Percentiles rank a stretch among this genome's conserved stretches.
phyloP scores from a whole-genome alignment of 2,329 filamentous ascomycete species.

The Xylariales sp. region DNA sequence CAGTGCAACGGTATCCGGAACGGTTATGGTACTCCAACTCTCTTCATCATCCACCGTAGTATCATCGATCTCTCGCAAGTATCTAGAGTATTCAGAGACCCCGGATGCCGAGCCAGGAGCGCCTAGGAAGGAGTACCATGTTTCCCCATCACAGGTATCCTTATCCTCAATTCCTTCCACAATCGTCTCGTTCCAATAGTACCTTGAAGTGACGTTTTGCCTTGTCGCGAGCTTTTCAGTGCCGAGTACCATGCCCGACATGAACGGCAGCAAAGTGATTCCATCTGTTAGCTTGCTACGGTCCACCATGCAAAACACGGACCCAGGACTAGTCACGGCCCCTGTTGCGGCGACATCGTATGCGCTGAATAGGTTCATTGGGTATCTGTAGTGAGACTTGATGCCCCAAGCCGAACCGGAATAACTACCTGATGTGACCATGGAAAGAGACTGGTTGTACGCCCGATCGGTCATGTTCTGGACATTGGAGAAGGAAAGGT shows the following conservation, averaged over 20 bases:
- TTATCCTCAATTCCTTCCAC: slow-evolving; percentile 23
- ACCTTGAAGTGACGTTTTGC: slow-evolving; percentile 26
- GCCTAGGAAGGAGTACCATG: slow-evolving; percentile 24
- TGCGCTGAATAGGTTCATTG: slow-evolving; percentile 27
- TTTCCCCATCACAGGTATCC: slow-evolving; percentile 22
- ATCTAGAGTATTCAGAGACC: slow-evolving; percentile 17
- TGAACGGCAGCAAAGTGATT: slow-evolving; percentile 17
- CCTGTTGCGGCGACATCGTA: slow-evolving; percentile 23
- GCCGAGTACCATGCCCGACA: slow-evolving; percentile 18
- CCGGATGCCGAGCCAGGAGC: slow-evolving; percentile 11
- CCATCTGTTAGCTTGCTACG: slow-evolving; percentile 20
- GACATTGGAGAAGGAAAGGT: slow-evolving; percentile 24
- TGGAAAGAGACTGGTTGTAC: slow-evolving; percentile 24
- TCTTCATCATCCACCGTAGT: slow-evolving; percentile 15
- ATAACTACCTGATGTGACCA: slow-evolving; percentile 23
- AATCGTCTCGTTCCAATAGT: slow-evolving; percentile 28
- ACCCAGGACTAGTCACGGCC: slow-evolving; percentile 23
- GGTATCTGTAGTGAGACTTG: slow-evolving; percentile 23
- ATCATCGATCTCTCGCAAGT: slow-evolving; percentile 22
- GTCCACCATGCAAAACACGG: slow-evolving; percentile 25
- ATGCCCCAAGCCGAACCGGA: slow-evolving; percentile 15
- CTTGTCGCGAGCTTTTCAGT: slow-evolving; percentile 18
- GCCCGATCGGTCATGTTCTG: slow-evolving; percentile 27
- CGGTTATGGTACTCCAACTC: slow-evolving; percentile 16
- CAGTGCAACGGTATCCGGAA: slow-evolving; percentile 18